phyloP scores from a whole-genome alignment of 352 stramenopile species.

The Peronospora tabacina region DNA sequence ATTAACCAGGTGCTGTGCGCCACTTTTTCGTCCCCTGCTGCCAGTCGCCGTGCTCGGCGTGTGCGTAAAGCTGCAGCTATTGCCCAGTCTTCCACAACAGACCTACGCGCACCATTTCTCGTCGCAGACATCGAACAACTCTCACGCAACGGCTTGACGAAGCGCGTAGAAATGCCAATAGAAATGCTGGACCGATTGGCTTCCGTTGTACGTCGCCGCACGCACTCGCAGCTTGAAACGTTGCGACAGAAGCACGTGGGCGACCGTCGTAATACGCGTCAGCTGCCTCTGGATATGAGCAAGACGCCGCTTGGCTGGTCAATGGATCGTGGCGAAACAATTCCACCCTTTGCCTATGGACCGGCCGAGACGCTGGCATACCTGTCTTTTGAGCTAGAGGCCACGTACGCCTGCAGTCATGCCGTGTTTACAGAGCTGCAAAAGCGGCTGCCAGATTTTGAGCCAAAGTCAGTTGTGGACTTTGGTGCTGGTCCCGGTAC shows the following conservation, averaged over 20 bases:
- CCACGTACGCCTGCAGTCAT: slow-evolving; percentile 56
- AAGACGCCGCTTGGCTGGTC: slow-evolving; percentile 74
- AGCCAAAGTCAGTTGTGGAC: slow-evolving; percentile 61
- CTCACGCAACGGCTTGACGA: slow-evolving; percentile 52
- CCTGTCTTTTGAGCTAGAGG: slow-evolving; percentile 67
- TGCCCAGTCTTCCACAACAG: background rate
- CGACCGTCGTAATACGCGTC: slow-evolving; percentile 38
- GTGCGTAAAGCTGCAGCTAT: slow-evolving; percentile 32
- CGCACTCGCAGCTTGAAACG: slow-evolving; percentile 70
- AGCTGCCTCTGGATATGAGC: slow-evolving; percentile 69
- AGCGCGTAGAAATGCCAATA: slow-evolving; percentile 67
- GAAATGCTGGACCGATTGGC: slow-evolving; percentile 53
- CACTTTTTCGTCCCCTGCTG: slow-evolving; percentile 21
- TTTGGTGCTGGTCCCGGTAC: slow-evolving; percentile 71
- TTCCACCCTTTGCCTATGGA: slow-evolving; percentile 60
- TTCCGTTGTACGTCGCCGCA: slow-evolving; percentile 53
- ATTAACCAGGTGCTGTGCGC: slow-evolving; percentile 6
- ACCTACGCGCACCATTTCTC: slow-evolving; percentile 20
- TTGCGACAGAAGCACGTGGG: slow-evolving; percentile 51
- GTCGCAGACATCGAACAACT: slow-evolving; percentile 55
- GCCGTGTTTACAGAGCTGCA: slow-evolving; percentile 64
- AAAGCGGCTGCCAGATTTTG: slow-evolving; percentile 43
- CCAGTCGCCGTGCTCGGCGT: slow-evolving; percentile 40
- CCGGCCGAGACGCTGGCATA: slow-evolving; percentile 68
- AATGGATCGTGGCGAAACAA: slow-evolving; percentile 56